Conservation (phyloP, 257 asterid genomes). For the Capsicum baccatum region DNA sequence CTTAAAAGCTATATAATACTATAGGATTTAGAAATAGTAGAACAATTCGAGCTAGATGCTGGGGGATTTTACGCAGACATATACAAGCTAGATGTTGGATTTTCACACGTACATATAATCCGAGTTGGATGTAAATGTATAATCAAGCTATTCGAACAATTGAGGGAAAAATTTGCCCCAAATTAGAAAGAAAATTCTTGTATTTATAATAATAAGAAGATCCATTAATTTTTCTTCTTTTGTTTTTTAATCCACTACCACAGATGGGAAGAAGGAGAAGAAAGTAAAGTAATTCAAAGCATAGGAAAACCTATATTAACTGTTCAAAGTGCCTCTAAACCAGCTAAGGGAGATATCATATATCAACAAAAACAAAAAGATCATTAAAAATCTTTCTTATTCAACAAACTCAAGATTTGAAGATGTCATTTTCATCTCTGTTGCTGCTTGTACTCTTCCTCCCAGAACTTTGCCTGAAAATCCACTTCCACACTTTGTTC, state of each 20-base stretch:
- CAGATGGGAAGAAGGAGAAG: neutral
- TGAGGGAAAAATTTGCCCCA: neutral
- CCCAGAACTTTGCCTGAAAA: constrained; percentile 63
- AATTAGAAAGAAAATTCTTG: neutral
- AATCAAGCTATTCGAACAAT: neutral
- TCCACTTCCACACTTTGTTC: constrained; percentile 87
- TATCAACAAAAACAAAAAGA: neutral
- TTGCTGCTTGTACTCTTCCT: constrained; percentile 43
- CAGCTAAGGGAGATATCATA: neutral
- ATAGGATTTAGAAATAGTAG: no score
- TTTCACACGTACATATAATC: no score
- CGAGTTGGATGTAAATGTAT: neutral
- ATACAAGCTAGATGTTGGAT: no score
- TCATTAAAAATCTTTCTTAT: neutral
- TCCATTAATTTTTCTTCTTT: constrained; percentile 2
- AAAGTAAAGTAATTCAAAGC: neutral
- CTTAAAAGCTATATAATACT: constrained; percentile 32
- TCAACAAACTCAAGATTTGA: constrained; percentile 30
- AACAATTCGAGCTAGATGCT: no score
- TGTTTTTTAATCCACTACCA: neutral
- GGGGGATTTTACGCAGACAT: no score
- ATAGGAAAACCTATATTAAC: constrained; percentile 8
- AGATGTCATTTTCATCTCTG: constrained; percentile 37
- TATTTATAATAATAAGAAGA: neutral
- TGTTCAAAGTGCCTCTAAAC: neutral